phyloP scores from a whole-genome alignment of 805 yeast genomes.

The Wickerhamiella musiphila region DNA sequence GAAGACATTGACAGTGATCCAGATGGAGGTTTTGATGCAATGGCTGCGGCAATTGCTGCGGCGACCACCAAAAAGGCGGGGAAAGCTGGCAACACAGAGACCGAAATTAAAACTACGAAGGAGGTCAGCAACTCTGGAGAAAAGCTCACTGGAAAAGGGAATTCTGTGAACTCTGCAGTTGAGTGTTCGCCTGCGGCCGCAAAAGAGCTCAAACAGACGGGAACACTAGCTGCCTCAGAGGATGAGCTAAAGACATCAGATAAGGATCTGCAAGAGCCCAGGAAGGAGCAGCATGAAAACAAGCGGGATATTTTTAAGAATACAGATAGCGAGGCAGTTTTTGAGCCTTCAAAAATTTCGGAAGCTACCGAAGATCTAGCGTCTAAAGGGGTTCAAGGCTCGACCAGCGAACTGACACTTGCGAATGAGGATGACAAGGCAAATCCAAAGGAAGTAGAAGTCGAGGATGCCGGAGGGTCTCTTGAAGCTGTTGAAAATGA shows the following conservation, averaged over 20 bases:
- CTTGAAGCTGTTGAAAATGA: too few species aligned
- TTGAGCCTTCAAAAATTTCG: background rate
- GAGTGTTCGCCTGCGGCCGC: too few species aligned
- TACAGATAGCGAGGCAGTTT: background rate
- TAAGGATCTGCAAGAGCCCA: background rate
- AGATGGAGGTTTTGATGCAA: background rate
- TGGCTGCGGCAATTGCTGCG: conserved; percentile 1
- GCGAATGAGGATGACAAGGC: background rate
- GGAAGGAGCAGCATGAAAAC: background rate
- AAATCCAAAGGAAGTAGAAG: background rate
- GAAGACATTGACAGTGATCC: too few species aligned
- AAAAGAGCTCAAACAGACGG: background rate
- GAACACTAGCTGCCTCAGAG: background rate
- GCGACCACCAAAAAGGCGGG: background rate
- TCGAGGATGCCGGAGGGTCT: background rate
- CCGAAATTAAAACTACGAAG: background rate
- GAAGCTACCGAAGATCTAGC: background rate
- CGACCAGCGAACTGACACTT: too few species aligned
- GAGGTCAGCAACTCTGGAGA: background rate
- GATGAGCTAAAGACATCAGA: background rate
- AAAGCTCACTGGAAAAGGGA: too few species aligned
- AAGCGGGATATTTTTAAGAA: background rate
- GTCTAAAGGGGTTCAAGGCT: background rate
- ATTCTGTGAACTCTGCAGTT: too few species aligned
- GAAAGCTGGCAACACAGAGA: background rate